Conservation (phyloP, 139 green algal species). For the Choricystis sp. region DNA sequence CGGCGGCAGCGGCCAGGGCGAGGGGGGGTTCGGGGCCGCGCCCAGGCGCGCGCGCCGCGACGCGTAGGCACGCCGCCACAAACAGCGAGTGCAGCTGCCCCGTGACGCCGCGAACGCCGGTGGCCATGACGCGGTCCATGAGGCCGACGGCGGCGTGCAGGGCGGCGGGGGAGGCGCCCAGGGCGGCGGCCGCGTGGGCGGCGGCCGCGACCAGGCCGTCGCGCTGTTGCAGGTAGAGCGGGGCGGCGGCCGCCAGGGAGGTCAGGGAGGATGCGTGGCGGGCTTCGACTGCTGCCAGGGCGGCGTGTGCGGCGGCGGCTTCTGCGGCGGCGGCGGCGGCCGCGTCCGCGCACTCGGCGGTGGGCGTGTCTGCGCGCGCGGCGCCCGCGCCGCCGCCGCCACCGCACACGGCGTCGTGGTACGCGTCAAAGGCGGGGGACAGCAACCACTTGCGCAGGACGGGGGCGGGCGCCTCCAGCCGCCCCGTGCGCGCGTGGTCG, state of each 20-base stretch:
- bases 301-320: not conserved
- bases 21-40: slow-evolving; percentile 1
- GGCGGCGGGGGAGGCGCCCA: slow-evolving; percentile 28
- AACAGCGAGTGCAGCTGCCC: slow-evolving; percentile 10
- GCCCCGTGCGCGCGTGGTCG: not conserved
- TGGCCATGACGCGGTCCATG: slow-evolving; percentile 38
- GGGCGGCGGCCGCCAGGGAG: not conserved
- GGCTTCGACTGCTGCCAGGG: not conserved
- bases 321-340: not conserved
- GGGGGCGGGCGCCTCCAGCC: not conserved
- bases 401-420: not conserved
- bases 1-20: not conserved
- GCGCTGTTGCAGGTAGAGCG: not conserved
- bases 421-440: not conserved
- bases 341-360: not conserved
- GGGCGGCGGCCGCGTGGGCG: slow-evolving; percentile 1
- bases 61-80: slow-evolving; percentile 9
- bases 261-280: not conserved
- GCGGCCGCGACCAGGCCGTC: not conserved
- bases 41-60: slow-evolving; percentile 13
- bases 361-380: not conserved
- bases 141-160: slow-evolving; percentile 40
- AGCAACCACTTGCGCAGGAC: not conserved
- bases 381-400: too few relatives aligned
- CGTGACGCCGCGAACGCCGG: slow-evolving; percentile 8